Evolutionary conservation across 2,329 filamentous ascomycete species (phyloP).

Genomic region (Mollisia scopiformis): DNA sequence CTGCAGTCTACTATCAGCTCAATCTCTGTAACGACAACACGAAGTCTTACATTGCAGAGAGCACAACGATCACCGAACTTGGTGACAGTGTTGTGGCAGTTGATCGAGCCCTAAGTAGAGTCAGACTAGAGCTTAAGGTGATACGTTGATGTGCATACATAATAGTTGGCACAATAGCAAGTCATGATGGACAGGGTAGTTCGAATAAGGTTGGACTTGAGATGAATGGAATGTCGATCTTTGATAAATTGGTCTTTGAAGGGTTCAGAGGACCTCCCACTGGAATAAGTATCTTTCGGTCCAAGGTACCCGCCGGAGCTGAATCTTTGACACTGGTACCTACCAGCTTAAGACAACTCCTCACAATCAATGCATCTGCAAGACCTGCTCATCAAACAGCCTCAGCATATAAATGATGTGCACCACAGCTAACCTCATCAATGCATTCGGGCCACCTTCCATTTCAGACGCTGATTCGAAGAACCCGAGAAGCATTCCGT

Average conservation of each 20-base stretch:
- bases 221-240: constrained; percentile 9
- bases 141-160: constrained; percentile 31
- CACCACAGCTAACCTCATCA: constrained; percentile 15
- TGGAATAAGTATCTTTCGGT: constrained; percentile 14
- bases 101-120: constrained; percentile 37
- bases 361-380: constrained; percentile 8
- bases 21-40: neutral
- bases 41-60: constrained; percentile 38
- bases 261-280: neutral
- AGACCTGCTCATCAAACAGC: constrained; percentile 17
- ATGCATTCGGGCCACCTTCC: constrained; percentile 12
- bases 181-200: constrained; percentile 29
- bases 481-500: neutral
- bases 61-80: constrained; percentile 43
- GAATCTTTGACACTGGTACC: constrained; percentile 1
- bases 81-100: constrained; percentile 41
- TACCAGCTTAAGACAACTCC: neutral
- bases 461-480: neutral
- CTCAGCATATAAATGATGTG: constrained; percentile 8
- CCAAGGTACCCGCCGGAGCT: neutral
- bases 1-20: constrained; percentile 12
- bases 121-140: constrained; percentile 12
- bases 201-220: constrained; percentile 2
- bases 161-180: constrained; percentile 45
- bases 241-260: neutral